These are phyloP conservation scores for Aspergillus pseudoglaucus DNA, from an alignment of 2,329 filamentous ascomycete genomes.

Conservation along the genomic window DNA sequence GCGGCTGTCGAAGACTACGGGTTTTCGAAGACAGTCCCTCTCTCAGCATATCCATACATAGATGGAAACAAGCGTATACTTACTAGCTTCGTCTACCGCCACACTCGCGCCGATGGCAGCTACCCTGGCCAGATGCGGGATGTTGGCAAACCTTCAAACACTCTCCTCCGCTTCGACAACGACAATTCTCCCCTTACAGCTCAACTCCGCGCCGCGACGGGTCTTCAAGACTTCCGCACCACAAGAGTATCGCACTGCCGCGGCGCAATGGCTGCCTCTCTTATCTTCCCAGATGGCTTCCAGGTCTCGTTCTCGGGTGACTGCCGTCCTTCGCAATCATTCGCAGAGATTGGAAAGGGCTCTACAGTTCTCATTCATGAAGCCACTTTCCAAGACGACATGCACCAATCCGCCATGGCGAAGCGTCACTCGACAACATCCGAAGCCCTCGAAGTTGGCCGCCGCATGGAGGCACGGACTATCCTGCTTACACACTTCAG, in stretches of 20 bases:
- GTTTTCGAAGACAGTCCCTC: conserved; percentile 50
- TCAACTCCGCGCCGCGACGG: conserved; percentile 47
- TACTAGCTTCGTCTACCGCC: conserved; percentile 24
- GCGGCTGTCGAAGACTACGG: conserved; percentile 70
- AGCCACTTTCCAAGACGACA: conserved; percentile 88
- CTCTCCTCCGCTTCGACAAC: conserved; percentile 21
- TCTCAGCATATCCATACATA: conserved; percentile 33
- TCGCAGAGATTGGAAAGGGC: conserved; percentile 63
- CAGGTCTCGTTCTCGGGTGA: conserved; percentile 92
- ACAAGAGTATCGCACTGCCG: conserved; percentile 71
- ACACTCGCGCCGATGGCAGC: conserved; percentile 21
- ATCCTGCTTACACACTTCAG: conserved; percentile 91
- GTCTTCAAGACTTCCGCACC: conserved; percentile 61
- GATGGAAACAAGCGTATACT: conserved; percentile 3
- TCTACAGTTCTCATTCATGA: conserved; percentile 88
- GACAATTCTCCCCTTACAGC: conserved; percentile 24
- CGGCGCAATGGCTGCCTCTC: conserved; percentile 65
- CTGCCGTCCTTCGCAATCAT: conserved; percentile 69
- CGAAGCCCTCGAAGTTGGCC: conserved; percentile 74
- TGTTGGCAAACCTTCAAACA: conserved; percentile 10
- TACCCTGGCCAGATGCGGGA: conserved; percentile 13
- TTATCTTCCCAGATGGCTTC: conserved; percentile 73
- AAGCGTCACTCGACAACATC: conserved; percentile 88
- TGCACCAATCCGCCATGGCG: conserved; percentile 66
- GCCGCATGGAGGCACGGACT: conserved; percentile 69